phyloP scores from a whole-genome alignment of 2,329 filamentous ascomycete species.

The Penicillium nordicum region DNA sequence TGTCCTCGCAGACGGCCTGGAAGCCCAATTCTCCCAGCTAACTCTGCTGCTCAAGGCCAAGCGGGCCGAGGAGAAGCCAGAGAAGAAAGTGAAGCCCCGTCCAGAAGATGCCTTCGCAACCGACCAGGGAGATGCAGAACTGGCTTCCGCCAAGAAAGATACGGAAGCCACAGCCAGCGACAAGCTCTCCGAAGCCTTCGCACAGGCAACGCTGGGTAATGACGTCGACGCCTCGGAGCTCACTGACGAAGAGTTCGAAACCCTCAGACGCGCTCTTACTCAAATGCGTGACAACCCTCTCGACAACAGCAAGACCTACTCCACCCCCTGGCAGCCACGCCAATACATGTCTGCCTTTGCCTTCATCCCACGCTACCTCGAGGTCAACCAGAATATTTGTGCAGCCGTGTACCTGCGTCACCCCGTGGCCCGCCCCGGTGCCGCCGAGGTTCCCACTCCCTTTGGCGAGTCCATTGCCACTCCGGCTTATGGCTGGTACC shows the following conservation, averaged over 20 bases:
- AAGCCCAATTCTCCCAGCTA: constrained; percentile 55
- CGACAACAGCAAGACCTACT: constrained; percentile 76
- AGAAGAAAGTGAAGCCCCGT: constrained; percentile 7
- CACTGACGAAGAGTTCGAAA: constrained; percentile 46
- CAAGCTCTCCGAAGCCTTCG: constrained; percentile 35
- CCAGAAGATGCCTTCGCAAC: constrained; percentile 8
- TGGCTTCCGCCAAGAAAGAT: constrained; percentile 14
- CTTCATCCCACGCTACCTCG: constrained; percentile 90
- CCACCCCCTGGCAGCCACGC: constrained; percentile 83
- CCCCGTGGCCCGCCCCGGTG: constrained; percentile 79
- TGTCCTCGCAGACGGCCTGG: constrained; percentile 47
- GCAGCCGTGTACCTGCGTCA: constrained; percentile 92
- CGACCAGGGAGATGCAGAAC: constrained; percentile 11
- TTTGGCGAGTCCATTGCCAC: constrained; percentile 69
- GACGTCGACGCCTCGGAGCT: constrained; percentile 46
- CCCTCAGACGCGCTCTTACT: constrained; percentile 56
- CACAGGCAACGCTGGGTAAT: constrained; percentile 29
- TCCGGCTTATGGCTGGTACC: constrained; percentile 90
- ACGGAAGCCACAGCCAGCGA: constrained; percentile 19
- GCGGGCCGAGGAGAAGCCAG: constrained; percentile 23
- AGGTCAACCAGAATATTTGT: constrained; percentile 97
- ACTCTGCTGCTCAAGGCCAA: constrained; percentile 48
- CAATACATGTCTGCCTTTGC: constrained; percentile 88
- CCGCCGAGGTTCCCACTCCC: constrained; percentile 80
- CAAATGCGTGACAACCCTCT: constrained; percentile 70